A percentile compares a stretch with the other conserved stretches of the same genome.
These are phyloP conservation scores for Dactylellina leptospora DNA, from an alignment of 2,329 filamentous ascomycete genomes.

Conservation along the genomic window DNA sequence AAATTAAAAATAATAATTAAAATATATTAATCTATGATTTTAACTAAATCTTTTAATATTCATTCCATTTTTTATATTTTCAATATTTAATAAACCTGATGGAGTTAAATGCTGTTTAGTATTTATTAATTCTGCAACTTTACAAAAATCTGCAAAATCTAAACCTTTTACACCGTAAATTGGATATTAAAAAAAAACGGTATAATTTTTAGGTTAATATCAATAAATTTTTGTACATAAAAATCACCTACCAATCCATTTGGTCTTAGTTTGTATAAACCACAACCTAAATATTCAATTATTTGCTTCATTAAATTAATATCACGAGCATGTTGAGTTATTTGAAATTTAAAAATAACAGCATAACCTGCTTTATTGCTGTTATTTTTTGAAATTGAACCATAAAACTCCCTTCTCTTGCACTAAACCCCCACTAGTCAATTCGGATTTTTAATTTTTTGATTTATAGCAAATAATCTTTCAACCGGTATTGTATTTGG, in stretches of 20 bases:
- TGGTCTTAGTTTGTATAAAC: neutral
- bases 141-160: conserved; percentile 22
- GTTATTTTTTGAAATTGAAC: neutral
- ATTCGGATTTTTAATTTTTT: neutral
- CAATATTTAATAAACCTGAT: conserved; percentile 50
- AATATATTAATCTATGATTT: conserved; percentile 51
- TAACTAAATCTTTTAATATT: conserved; percentile 39
- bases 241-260: neutral
- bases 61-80: conserved; percentile 38
- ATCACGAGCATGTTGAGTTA: conserved; percentile 35
- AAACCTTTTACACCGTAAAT: conserved; percentile 54
- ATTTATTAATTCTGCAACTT: conserved; percentile 24
- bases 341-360: conserved; percentile 25
- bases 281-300: conserved; percentile 3
- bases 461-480: neutral
- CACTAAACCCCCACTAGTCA: neutral
- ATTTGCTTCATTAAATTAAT: conserved; percentile 55
- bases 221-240: neutral
- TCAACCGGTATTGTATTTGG: neutral
- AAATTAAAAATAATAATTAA: conserved; percentile 53
- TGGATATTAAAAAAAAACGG: conserved; percentile 49
- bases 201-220: conserved; percentile 4
- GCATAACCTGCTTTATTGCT: conserved; percentile 44
- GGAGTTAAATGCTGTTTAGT: conserved; percentile 41
- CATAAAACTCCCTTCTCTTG: neutral